A percentile compares a stretch with the other conserved stretches of the same genome.
These are phyloP conservation scores for Suillus bovinus DNA, from an alignment of 768 basidiomycete species.

Conservation along the genomic window DNA sequence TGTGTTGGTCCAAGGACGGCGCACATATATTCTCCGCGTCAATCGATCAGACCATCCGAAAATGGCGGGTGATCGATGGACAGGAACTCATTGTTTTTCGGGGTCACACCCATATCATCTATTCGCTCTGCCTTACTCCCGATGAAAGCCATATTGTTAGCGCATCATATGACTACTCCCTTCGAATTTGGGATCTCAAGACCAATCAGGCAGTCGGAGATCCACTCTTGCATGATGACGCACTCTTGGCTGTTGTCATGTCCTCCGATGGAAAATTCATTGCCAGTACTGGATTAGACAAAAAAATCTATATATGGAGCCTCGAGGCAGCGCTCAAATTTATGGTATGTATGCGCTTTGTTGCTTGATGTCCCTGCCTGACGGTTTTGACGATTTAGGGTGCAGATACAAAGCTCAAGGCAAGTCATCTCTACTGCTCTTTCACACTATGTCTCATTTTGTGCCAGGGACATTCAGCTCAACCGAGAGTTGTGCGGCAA, in stretches of 20 bases:
- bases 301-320: slow-evolving; percentile 79
- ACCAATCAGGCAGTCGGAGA: slow-evolving; percentile 20
- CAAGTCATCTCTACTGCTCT: background rate
- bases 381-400: background rate
- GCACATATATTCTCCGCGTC: background rate
- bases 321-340: slow-evolving; percentile 35
- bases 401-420: background rate
- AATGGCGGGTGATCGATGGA: background rate
- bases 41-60: background rate
- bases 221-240: slow-evolving; percentile 73
- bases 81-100: background rate
- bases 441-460: background rate
- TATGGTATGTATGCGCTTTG: background rate
- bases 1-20: background rate
- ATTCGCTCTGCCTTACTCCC: background rate
- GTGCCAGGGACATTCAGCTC: background rate
- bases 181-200: background rate
- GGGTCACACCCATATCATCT: background rate
- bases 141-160: background rate
- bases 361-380: background rate
- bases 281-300: slow-evolving; percentile 80
- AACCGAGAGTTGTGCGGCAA: background rate
- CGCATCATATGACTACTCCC: background rate
- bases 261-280: slow-evolving; percentile 79
- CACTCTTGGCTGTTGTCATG: slow-evolving; percentile 74